Evolutionary conservation across 345 rosid species (phyloP), one percentile per base, ranked within the genome.

Genomic region (Pistacia integerrima): DNA sequence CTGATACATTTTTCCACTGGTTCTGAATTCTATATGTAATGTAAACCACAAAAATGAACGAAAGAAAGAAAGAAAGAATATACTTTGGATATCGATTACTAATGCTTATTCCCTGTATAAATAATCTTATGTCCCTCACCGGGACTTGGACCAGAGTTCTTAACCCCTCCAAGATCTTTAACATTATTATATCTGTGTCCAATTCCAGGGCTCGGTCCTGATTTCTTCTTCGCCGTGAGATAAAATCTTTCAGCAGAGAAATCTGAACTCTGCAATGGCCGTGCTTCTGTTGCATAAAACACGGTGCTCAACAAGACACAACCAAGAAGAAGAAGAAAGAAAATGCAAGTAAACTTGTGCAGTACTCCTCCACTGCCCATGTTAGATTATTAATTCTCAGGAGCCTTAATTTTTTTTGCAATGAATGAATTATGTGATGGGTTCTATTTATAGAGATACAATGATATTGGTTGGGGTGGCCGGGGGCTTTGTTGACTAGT

Each of bases 181-280:
- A 69, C 12, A 61, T 62, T 56, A 2, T 5, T 13, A 52, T 77
- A 70, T 12, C 35, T 35, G 56, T 84, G 85, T 8, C 87, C 86
- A 3, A 81, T 58, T 0, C 87, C 87, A 1, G 87, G 81, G 55
- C 85, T 85, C 25, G 87, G 86, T 48, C 90, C 90, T n/a, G 84
- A 85, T 1, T 33, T 66, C 79, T 83, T 73, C 48, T 18, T 78
- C 51, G 38, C 72, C 14, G 8, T 65, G 8, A 49, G 18, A 60
- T 68, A 68, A 52, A 80, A 33, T 67, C 56, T 64, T 54, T 28
- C 36, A 5, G 35, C 36, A 9, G 28, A 16, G 46, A 75, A 74
- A 52, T 66, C 65, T 7, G 78, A 74, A 30, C 75, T 76, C 10
- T 10, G 41, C 67, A 78, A 28, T 13, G 55, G 59, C 78, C 89